These are phyloP conservation scores for Penicillium steckii DNA, from an alignment of 495 filamentous ascomycete species.

Conservation along the genomic window DNA sequence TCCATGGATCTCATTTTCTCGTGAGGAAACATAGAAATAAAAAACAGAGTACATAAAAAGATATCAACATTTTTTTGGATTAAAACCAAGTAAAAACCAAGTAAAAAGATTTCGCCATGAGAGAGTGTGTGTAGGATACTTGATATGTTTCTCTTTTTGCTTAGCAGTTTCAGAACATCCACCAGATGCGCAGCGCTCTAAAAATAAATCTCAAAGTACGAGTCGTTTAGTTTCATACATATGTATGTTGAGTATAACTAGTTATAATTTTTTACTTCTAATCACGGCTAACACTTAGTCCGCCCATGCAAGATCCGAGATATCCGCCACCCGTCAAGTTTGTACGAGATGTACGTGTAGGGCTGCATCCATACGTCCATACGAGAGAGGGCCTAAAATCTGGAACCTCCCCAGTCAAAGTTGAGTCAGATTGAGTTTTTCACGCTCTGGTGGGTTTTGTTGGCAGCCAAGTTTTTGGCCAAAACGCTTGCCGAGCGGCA, in stretches of 20 bases:
- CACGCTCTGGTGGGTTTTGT: constrained; percentile 9
- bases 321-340: constrained; percentile 15
- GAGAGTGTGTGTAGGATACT: neutral
- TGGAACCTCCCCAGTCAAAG: constrained; percentile 23
- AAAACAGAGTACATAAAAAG: no score
- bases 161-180: neutral
- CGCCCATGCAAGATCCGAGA: constrained; percentile 10
- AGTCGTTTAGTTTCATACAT: neutral
- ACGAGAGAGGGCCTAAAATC: no score
- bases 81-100: no score
- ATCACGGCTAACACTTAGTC: constrained; percentile 13
- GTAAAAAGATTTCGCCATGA: no score
- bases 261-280: no score
- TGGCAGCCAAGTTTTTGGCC: neutral
- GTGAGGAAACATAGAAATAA: no score
- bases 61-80: neutral
- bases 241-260: neutral
- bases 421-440: constrained; percentile 30
- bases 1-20: constrained; percentile 11
- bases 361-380: constrained; percentile 4
- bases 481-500: neutral
- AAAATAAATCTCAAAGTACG: neutral
- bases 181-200: neutral
- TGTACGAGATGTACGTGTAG: no score
- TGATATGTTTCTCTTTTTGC: neutral